Conservation (phyloP, 169 alveolate species). For the Hammondia hammondi region DNA sequence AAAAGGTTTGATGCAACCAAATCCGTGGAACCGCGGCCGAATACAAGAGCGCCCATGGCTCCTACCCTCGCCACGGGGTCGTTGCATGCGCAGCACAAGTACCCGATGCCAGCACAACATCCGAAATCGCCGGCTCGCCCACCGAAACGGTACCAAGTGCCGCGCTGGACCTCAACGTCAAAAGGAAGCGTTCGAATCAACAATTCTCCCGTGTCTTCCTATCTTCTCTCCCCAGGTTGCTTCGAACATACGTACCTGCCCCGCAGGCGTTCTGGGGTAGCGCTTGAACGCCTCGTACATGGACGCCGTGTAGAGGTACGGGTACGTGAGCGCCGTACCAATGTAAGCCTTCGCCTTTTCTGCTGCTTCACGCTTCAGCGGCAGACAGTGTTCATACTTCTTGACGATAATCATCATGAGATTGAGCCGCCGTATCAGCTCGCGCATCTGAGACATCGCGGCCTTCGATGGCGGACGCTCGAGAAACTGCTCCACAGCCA, state of each 20-base stretch:
- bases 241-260: conserved; percentile 8
- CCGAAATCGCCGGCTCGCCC: background rate
- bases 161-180: background rate
- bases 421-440: conserved; percentile 39
- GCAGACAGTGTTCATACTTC: conserved; percentile 2
- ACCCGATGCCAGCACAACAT: background rate
- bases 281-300: conserved; percentile 50
- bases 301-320: conserved; percentile 55
- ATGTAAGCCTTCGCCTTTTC: conserved; percentile 41
- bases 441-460: conserved; percentile 40
- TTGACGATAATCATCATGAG: conserved; percentile 28
- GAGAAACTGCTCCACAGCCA: conserved; percentile 46
- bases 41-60: too few relatives aligned
- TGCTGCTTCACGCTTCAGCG: conserved; percentile 48
- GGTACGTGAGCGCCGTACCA: conserved; percentile 46
- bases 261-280: conserved; percentile 42
- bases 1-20: background rate
- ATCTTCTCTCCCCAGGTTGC: background rate
- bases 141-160: background rate
- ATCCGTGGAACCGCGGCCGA: too few relatives aligned
- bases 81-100: too few relatives aligned
- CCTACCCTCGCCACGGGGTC: too few relatives aligned
- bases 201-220: background rate
- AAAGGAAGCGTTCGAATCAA: background rate
- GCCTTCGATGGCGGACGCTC: conserved; percentile 35